phyloP scores from a whole-genome alignment of 2,329 filamentous ascomycete genomes.

The Alternaria panax region DNA sequence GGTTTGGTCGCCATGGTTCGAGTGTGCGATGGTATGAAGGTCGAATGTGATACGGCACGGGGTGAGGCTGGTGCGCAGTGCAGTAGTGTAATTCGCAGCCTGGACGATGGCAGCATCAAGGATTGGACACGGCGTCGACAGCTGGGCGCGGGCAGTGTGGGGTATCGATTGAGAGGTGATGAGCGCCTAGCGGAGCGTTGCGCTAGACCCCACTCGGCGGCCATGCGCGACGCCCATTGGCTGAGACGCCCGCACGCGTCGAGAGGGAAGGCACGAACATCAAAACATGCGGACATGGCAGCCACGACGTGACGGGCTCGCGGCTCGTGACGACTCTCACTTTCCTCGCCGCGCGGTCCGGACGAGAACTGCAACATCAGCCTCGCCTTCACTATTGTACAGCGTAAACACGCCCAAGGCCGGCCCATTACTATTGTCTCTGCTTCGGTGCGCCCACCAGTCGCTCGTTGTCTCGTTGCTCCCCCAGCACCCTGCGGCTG shows the following conservation, averaged over 20 bases:
- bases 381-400: background rate
- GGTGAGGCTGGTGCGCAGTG: slow-evolving; percentile 19
- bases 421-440: slow-evolving; percentile 9
- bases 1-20: slow-evolving; percentile 49
- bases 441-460: slow-evolving; percentile 19
- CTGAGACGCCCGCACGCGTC: slow-evolving; percentile 22
- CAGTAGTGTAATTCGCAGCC: slow-evolving; percentile 19
- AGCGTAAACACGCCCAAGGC: slow-evolving; percentile 16
- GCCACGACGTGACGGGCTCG: slow-evolving; percentile 24
- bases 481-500: slow-evolving; percentile 22
- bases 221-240: slow-evolving; percentile 26
- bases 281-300: slow-evolving; percentile 41
- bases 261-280: slow-evolving; percentile 20
- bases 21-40: slow-evolving; percentile 24
- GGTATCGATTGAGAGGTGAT: slow-evolving; percentile 18
- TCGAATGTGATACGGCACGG: slow-evolving; percentile 16
- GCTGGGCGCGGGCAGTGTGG: slow-evolving; percentile 16
- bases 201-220: background rate
- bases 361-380: background rate
- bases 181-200: slow-evolving; percentile 10
- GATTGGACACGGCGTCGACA: slow-evolving; percentile 28
- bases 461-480: slow-evolving; percentile 23
- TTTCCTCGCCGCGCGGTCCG: background rate
- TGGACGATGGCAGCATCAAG: slow-evolving; percentile 23
- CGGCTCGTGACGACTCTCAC: slow-evolving; percentile 20